Evolutionary conservation across 2,329 filamentous ascomycete species (phyloP).

Genomic region (Sphaerostilbella broomeana): DNA sequence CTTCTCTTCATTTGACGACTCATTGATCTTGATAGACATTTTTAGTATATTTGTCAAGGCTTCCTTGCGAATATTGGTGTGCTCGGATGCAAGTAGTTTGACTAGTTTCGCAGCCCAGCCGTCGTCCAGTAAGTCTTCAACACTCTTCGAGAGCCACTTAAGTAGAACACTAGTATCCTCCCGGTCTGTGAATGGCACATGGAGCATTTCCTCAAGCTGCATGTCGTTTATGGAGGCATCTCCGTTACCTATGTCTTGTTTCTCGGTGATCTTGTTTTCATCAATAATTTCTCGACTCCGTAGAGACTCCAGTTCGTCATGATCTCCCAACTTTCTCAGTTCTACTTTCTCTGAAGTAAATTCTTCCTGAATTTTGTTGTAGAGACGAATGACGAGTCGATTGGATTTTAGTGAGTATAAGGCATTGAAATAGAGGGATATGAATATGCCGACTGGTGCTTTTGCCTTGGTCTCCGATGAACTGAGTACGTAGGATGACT

Average conservation of each 20-base stretch:
- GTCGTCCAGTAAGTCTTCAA: constrained; percentile 74
- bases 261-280: constrained; percentile 4
- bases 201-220: constrained; percentile 47
- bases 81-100: constrained; percentile 66
- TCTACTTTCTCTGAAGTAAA: constrained; percentile 23
- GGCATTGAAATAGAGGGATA: constrained; percentile 51
- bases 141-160: constrained; percentile 68
- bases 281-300: constrained; percentile 13
- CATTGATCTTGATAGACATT: constrained; percentile 55
- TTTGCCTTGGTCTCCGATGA: constrained; percentile 38
- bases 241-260: constrained; percentile 6
- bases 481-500: constrained; percentile 63
- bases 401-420: constrained; percentile 45
- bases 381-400: constrained; percentile 20
- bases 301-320: constrained; percentile 16
- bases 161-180: constrained; percentile 48
- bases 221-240: constrained; percentile 27
- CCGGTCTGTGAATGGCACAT: constrained; percentile 38
- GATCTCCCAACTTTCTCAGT: constrained; percentile 16
- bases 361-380: constrained; percentile 26
- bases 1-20: constrained; percentile 67
- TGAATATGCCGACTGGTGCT: constrained; percentile 47
- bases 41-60: constrained; percentile 64
- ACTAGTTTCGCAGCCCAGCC: constrained; percentile 65
- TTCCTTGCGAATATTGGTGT: constrained; percentile 72